A percentile compares a stretch with the other conserved stretches of the same genome.
These are phyloP conservation scores for Monilinia aucupariae DNA, from an alignment of 2,329 filamentous ascomycete species.

Conservation along the genomic window DNA sequence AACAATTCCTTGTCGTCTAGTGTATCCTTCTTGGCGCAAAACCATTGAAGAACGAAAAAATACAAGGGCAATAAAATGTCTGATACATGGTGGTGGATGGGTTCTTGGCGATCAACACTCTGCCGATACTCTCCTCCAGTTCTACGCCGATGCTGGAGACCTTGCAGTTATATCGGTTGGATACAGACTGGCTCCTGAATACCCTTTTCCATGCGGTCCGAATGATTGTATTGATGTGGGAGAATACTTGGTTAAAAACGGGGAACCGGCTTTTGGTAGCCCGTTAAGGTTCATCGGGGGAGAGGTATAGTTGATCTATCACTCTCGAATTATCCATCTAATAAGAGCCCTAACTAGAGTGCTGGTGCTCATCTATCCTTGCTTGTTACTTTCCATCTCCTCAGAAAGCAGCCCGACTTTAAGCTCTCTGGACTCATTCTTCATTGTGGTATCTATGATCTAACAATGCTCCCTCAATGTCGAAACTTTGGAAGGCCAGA, in stretches of 20 bases:
- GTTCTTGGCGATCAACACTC: constrained; percentile 31
- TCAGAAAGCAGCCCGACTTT: constrained; percentile 38
- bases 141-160: constrained; percentile 45
- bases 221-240: constrained; percentile 55
- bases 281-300: constrained; percentile 42
- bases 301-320: constrained; percentile 35
- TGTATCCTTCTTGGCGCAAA: constrained; percentile 24
- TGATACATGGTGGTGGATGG: constrained; percentile 47
- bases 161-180: constrained; percentile 50
- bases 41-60: constrained; percentile 45
- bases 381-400: constrained; percentile 44
- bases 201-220: constrained; percentile 49
- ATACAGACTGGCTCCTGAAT: constrained; percentile 55
- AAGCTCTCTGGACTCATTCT: constrained; percentile 46
- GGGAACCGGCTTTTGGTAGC: constrained; percentile 39
- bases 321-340: not conserved
- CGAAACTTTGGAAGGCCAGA: constrained; percentile 23
- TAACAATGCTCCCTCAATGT: constrained; percentile 41
- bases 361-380: constrained; percentile 48
- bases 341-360: constrained; percentile 34
- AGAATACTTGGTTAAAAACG: constrained; percentile 47
- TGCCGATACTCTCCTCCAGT: constrained; percentile 40
- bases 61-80: constrained; percentile 45
- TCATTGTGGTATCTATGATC: constrained; percentile 48
- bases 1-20: constrained; percentile 44